phyloP scores from a whole-genome alignment of 257 asterid genomes.

The Catharanthus roseus region DNA sequence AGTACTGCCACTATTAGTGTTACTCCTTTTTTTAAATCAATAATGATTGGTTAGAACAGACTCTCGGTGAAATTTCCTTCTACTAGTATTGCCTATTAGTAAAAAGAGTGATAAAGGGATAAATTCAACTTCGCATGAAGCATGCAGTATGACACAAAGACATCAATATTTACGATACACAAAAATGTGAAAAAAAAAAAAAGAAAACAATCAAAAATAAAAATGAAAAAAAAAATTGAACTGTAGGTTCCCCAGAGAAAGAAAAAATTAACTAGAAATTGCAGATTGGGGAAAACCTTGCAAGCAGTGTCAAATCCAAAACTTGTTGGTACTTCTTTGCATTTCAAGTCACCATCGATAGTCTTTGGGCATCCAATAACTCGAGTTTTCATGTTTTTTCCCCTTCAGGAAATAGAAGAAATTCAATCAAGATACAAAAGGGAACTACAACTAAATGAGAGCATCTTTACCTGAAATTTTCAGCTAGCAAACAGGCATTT shows the following conservation, averaged over 20 bases:
- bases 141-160: background rate
- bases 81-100: too few species aligned
- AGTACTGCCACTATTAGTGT: too few species aligned
- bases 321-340: slow-evolving; percentile 92
- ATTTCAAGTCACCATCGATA: slow-evolving; percentile 93
- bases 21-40: too few species aligned
- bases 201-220: background rate
- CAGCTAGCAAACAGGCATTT: slow-evolving; percentile 96
- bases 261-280: background rate
- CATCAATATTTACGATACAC: background rate
- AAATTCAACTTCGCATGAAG: background rate
- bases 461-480: slow-evolving; percentile 49
- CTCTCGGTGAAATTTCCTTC: too few species aligned
- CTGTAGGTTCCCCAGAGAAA: background rate
- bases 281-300: slow-evolving; percentile 49
- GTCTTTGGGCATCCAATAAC: slow-evolving; percentile 99
- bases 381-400: slow-evolving; percentile 74
- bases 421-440: background rate
- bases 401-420: slow-evolving; percentile 36
- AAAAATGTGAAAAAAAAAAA: background rate
- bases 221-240: background rate
- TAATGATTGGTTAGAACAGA: too few species aligned
- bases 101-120: background rate
- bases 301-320: slow-evolving; percentile 99
- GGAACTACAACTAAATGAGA: background rate